phyloP scores from a whole-genome alignment of 1,139 yeast species.

The Kurtzmaniella quercitrusa region DNA sequence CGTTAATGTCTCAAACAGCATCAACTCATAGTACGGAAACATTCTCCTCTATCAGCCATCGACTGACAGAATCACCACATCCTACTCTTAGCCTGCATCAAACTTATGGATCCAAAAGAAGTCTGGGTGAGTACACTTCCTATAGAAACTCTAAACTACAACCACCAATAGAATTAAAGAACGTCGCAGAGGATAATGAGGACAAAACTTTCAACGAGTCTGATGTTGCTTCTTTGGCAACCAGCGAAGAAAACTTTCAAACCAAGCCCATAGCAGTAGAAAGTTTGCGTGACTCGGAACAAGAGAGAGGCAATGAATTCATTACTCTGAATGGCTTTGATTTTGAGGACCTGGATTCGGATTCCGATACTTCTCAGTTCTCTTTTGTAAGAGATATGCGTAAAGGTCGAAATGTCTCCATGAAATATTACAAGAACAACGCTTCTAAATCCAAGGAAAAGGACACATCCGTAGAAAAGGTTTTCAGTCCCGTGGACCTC shows the following conservation, averaged over 20 bases:
- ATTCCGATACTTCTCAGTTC: constrained; percentile 45
- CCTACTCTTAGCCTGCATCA: background rate
- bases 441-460: constrained; percentile 5
- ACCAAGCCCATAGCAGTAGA: constrained; percentile 18
- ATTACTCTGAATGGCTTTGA: constrained; percentile 7
- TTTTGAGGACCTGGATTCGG: constrained; percentile 17
- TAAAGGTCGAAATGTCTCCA: constrained; percentile 60
- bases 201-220: constrained; percentile 12
- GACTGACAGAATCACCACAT: background rate
- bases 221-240: constrained; percentile 11
- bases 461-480: constrained; percentile 11
- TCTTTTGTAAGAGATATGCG: constrained; percentile 54
- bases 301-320: background rate
- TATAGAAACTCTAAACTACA: background rate
- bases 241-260: constrained; percentile 14
- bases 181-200: constrained; percentile 6
- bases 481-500: constrained; percentile 27
- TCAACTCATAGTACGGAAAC: constrained; percentile 5
- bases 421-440: constrained; percentile 52
- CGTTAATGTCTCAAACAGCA: constrained; percentile 7
- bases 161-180: constrained; percentile 8
- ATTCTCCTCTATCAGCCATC: background rate
- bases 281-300: constrained; percentile 5
- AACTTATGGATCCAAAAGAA: constrained; percentile 1
- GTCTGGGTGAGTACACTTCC: constrained; percentile 2